Percentiles rank a stretch among this genome's conserved stretches.
Conservation (phyloP, 768 basidiomycete species). For the Suillus alpinus region DNA sequence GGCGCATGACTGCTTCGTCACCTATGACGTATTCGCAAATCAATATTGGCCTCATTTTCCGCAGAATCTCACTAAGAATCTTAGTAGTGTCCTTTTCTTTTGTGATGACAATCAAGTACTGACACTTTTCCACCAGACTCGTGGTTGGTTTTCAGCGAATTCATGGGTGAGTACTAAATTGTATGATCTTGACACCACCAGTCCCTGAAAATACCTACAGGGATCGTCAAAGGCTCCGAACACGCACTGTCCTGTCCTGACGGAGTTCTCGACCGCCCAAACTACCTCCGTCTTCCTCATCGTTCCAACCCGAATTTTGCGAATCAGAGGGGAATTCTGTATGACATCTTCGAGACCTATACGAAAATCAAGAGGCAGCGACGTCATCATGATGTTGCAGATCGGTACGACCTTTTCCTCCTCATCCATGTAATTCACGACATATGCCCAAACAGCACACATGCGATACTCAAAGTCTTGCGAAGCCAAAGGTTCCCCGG, state of each 20-base stretch:
- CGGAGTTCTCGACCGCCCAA: conserved; percentile 39
- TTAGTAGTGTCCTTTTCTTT: conserved; percentile 38
- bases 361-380: conserved; percentile 39
- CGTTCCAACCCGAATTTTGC: conserved; percentile 57
- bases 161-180: conserved; percentile 49
- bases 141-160: conserved; percentile 59
- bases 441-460: conserved; percentile 39
- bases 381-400: conserved; percentile 54
- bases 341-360: conserved; percentile 54
- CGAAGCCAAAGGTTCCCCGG: conserved; percentile 21
- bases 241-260: conserved; percentile 33
- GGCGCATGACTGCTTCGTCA: conserved; percentile 30
- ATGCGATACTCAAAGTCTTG: conserved; percentile 42
- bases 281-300: conserved; percentile 48
- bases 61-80: conserved; percentile 45
- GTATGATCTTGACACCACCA: not conserved
- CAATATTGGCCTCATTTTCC: conserved; percentile 63
- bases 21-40: conserved; percentile 45
- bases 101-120: not conserved
- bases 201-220: conserved; percentile 19
- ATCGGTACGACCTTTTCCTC: conserved; percentile 39
- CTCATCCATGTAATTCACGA: not conserved
- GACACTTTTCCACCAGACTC: conserved; percentile 42
- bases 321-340: conserved; percentile 44
- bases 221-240: conserved; percentile 72